Evolutionary conservation across 768 basidiomycete species (phyloP).

Genomic region (Pleurotus eryngii): DNA sequence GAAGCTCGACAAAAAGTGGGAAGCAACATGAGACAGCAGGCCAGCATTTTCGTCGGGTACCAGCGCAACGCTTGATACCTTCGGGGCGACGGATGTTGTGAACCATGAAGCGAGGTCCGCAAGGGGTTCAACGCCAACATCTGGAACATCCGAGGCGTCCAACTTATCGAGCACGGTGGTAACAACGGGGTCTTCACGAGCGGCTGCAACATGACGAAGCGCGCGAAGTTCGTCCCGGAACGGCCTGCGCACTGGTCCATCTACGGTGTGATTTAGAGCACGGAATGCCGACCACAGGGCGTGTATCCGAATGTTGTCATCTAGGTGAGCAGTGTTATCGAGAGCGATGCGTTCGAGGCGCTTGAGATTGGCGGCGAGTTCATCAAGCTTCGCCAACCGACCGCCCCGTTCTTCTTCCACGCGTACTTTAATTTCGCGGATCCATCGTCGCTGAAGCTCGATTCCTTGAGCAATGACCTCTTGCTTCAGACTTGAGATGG

Average conservation of each 20-base stretch:
- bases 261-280: conserved; percentile 65
- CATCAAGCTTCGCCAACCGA: conserved; percentile 90
- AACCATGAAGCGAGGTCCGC: conserved; percentile 93
- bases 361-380: conserved; percentile 86
- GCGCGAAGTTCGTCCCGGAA: conserved; percentile 90
- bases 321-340: conserved; percentile 87
- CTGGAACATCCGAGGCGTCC: conserved; percentile 70
- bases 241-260: conserved; percentile 65
- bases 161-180: conserved; percentile 64
- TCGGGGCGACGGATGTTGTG: conserved; percentile 74
- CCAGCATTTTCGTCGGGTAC: conserved; percentile 91
- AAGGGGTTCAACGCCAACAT: conserved; percentile 82
- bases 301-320: conserved; percentile 91
- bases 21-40: conserved; percentile 81
- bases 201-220: conserved; percentile 68
- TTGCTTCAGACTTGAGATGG: conserved; percentile 68
- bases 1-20: conserved; percentile 70
- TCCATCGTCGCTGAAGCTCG: conserved; percentile 95
- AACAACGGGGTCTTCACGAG: conserved; percentile 68
- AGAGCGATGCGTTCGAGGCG: conserved; percentile 87
- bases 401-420: conserved; percentile 97
- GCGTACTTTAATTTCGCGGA: conserved; percentile 91
- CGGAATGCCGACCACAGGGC: conserved; percentile 92
- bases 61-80: conserved; percentile 83
- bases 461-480: conserved; percentile 96